phyloP scores from a whole-genome alignment of 2,329 filamentous ascomycete species.

The Ascochyta lentis region DNA sequence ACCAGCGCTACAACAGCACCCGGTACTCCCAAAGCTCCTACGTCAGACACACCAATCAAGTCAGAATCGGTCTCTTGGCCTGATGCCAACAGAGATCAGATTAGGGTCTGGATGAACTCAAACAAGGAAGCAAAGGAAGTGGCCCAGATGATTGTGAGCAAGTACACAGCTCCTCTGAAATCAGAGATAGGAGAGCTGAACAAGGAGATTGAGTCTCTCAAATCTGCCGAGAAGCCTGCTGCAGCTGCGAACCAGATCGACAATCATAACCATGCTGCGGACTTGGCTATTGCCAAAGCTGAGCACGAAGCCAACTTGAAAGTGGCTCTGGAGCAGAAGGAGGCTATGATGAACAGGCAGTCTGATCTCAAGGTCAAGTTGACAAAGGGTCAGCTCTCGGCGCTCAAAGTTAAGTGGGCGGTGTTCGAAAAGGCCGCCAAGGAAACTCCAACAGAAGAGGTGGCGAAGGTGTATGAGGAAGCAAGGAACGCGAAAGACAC shows the following conservation, averaged over 20 bases:
- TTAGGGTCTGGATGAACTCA: constrained; percentile 13
- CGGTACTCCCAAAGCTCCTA: constrained; percentile 3
- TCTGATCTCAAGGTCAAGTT: constrained; percentile 74
- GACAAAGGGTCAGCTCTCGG: constrained; percentile 68
- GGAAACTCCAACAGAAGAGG: constrained; percentile 84
- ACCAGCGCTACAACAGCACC: not conserved
- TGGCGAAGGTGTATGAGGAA: constrained; percentile 84
- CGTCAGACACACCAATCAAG: constrained; percentile 17
- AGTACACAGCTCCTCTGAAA: constrained; percentile 18
- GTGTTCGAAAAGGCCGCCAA: constrained; percentile 81
- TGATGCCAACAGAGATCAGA: constrained; percentile 10
- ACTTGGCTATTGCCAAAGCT: constrained; percentile 27
- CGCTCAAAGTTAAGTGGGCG: constrained; percentile 73
- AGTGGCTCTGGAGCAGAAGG: constrained; percentile 42
- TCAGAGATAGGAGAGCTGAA: constrained; percentile 13
- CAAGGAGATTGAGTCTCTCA: constrained; percentile 7
- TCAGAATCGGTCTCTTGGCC: constrained; percentile 12
- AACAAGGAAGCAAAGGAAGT: constrained; percentile 17
- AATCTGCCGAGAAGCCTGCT: constrained; percentile 4
- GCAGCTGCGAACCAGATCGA: constrained; percentile 4
- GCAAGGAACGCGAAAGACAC: constrained; percentile 70
- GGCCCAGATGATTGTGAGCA: constrained; percentile 8
- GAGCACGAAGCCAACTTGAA: constrained; percentile 50
- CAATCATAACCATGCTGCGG: constrained; percentile 26
- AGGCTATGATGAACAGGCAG: constrained; percentile 62